Base-by-base conservation (phyloP, 495 filamentous ascomycete genomes). In the Thermochaetoides thermophila region DNA sequence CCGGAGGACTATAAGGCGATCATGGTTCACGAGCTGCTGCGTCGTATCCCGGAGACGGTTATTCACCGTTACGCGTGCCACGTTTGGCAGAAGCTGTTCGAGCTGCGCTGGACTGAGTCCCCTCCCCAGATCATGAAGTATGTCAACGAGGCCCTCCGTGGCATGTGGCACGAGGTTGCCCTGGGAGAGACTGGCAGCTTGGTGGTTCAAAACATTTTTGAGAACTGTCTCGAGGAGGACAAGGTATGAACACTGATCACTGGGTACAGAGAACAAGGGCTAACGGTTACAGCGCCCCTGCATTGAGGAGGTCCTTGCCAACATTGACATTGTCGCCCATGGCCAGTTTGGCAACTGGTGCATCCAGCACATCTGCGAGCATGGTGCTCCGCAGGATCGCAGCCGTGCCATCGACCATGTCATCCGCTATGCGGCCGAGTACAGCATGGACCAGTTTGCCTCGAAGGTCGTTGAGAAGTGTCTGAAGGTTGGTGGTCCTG, bases 321-420 rank as follows among this genome's bases (percentile, higher is more conserved):
- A 84, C 52, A 91, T 96, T 36, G 84, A 96, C 56, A 76, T 94
- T 33, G 82, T 97, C 46, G 78, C 89, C 28, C 89, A 92, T 55
- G 89, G 89, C n/a, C 89, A 97, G 50, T 97, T 96, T 52, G 89
- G 89, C 30, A 97, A 97, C 50, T 97, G 89, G 89, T 97, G 89
- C 58, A 96, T 97, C 45, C 89, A 97, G 56, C 89, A 97, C 57
- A 85, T 97, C 50, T 97, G 89, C 60, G 89, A 97, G 52, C 91
- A 97, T 53, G 91, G 89, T 23, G 76, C 79, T 39, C 83, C 86
- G 17, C 75, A 76, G 36, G 89, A 97, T 52, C 84, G 85, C 49
- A 91, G 76, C 57, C 76, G 84, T 42, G 89, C 89, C 17, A 76
- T 94, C 45, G 91, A 96, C 47, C 87, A 94, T 55, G 84, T 96